These are phyloP conservation scores for Nothomitra cinnamomea DNA, from an alignment of 2,329 filamentous ascomycete genomes.

Conservation along the genomic window DNA sequence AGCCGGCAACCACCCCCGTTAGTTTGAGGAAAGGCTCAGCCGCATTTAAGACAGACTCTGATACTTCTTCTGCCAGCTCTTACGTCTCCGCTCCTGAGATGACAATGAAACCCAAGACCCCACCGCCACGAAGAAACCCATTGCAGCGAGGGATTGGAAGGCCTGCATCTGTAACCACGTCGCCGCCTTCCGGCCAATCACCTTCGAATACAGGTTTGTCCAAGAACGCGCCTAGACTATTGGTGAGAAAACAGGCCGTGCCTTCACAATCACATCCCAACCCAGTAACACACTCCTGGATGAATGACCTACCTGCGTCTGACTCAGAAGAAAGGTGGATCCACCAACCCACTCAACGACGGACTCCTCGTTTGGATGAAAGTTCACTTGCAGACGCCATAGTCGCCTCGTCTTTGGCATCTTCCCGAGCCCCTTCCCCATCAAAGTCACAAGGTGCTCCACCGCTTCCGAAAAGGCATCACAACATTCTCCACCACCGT, in stretches of 20 bases:
- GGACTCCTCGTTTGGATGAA: constrained; percentile 35
- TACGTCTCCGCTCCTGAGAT: constrained; percentile 18
- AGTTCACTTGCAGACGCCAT: constrained; percentile 57
- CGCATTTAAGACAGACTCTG: constrained; percentile 8
- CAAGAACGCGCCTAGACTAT: neutral
- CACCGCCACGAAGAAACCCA: constrained; percentile 13
- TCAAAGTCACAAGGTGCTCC: constrained; percentile 17
- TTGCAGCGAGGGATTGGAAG: neutral
- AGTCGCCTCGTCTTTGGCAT: constrained; percentile 56
- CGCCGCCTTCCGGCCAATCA: neutral
- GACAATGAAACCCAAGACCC: constrained; percentile 9
- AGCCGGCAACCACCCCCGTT: neutral
- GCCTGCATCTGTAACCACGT: neutral
- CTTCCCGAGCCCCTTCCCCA: constrained; percentile 33
- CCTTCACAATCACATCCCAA: neutral
- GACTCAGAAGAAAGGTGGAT: neutral
- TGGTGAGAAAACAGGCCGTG: neutral
- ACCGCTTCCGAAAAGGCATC: constrained; percentile 25
- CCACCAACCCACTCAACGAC: constrained; percentile 15
- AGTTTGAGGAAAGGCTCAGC: neutral
- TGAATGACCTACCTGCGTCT: neutral
- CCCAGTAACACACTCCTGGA: neutral
- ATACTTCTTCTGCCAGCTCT: constrained; percentile 17
- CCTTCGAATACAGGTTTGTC: neutral
- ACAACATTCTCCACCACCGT: constrained; percentile 21